These are phyloP conservation scores for Pseudogymnoascus sp. DNA, from an alignment of 2,329 filamentous ascomycete genomes.

Conservation along the genomic window DNA sequence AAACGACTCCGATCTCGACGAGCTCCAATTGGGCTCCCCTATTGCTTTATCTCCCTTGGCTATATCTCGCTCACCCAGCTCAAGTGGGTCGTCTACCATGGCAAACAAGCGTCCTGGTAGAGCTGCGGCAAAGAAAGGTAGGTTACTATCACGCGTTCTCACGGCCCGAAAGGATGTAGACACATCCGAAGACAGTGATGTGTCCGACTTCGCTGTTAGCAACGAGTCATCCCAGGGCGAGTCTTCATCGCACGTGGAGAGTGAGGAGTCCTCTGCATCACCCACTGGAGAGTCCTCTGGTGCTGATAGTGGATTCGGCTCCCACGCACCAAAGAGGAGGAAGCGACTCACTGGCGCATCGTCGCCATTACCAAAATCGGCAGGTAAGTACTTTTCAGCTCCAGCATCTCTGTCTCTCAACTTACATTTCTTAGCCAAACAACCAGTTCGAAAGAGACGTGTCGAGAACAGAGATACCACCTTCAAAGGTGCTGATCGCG, in stretches of 20 bases:
- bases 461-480: background rate
- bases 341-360: background rate
- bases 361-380: background rate
- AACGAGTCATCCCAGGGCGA: background rate
- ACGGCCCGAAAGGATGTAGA: background rate
- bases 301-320: background rate
- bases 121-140: conserved; percentile 1
- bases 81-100: background rate
- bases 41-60: background rate
- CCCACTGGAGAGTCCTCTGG: background rate
- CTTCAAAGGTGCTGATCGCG: background rate
- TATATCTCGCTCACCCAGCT: background rate
- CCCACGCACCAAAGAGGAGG: background rate
- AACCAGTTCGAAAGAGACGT: background rate
- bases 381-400: background rate
- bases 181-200: background rate
- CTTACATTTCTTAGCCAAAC: background rate
- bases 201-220: background rate
- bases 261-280: background rate
- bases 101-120: background rate
- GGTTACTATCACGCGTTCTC: background rate
- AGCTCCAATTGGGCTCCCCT: background rate
- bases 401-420: background rate
- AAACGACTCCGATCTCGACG: background rate
- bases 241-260: background rate